Evolutionary conservation across 192 early-diverging fungal genomes (phyloP).

Genomic region (Coemansia sp.): DNA sequence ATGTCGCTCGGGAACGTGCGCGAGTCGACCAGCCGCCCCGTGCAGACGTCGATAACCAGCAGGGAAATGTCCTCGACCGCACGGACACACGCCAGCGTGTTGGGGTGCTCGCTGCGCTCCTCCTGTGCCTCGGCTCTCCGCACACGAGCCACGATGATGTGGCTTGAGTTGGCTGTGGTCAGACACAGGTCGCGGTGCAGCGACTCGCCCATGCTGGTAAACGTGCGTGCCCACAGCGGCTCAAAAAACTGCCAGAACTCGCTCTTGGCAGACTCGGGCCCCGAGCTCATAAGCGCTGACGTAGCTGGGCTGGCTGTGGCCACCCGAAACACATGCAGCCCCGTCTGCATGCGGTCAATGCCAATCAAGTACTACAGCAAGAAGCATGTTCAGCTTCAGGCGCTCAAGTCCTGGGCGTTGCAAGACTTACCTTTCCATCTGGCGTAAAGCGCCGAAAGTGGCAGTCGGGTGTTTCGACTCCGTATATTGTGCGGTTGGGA

Average conservation of each 20-base stretch:
- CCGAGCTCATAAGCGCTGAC: conserved; percentile 19
- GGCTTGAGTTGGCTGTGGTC: conserved; percentile 24
- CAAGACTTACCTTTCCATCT: conserved; percentile 39
- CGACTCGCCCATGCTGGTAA: conserved; percentile 29
- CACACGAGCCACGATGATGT: conserved; percentile 33
- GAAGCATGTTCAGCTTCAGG: not conserved
- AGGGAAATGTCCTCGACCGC: conserved; percentile 47
- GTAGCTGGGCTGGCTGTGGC: conserved; percentile 23
- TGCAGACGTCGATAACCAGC: conserved; percentile 29
- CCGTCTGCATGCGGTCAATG: conserved; percentile 38
- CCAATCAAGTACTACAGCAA: conserved; percentile 36
- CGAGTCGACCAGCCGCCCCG: conserved; percentile 27
- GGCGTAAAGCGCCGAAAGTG: conserved; percentile 47
- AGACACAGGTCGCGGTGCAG: conserved; percentile 51
- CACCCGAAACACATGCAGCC: conserved; percentile 38
- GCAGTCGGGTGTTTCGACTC: conserved; percentile 50
- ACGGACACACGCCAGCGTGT: conserved; percentile 25
- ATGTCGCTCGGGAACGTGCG: conserved; percentile 43
- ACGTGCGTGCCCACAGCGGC: conserved; percentile 38
- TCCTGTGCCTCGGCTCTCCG: conserved; percentile 7
- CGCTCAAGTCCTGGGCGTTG: not conserved
- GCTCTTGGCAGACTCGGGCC: conserved; percentile 19
- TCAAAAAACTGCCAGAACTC: conserved; percentile 48
- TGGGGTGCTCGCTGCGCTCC: conserved; percentile 9
- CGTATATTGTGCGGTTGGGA: conserved; percentile 48